Conservation (phyloP, 169 alveolate species). For the Blepharisma undulans region DNA sequence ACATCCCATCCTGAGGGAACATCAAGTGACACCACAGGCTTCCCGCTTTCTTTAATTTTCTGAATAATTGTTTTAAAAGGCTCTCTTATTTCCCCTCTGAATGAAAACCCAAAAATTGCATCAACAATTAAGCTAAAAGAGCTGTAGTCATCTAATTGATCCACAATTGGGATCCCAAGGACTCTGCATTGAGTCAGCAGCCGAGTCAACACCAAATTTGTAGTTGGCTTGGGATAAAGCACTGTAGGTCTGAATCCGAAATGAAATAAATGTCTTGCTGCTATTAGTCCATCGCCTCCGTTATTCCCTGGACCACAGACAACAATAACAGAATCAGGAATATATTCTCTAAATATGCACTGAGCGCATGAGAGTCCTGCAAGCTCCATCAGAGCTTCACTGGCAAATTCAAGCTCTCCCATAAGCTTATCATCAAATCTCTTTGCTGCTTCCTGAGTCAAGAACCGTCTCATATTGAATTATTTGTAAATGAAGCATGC, state of each 20-base stretch:
- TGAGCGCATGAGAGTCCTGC: conserved; percentile 90
- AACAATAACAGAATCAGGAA: conserved; percentile 57
- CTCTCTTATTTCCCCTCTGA: conserved; percentile 85
- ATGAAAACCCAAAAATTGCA: conserved; percentile 91
- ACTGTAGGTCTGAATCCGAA: conserved; percentile 75
- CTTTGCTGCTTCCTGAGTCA: conserved; percentile 54
- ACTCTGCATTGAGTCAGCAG: conserved; percentile 57
- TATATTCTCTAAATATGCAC: conserved; percentile 65
- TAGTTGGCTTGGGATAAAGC: conserved; percentile 79
- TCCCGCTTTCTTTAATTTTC: conserved; percentile 61
- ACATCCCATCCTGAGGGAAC: conserved; percentile 92
- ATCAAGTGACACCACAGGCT: conserved; percentile 84
- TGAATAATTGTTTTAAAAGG: conserved; percentile 57
- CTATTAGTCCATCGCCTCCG: conserved; percentile 91
- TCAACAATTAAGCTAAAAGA: conserved; percentile 84
- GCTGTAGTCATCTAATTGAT: conserved; percentile 41
- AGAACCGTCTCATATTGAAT: conserved; percentile 5
- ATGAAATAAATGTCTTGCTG: conserved; percentile 83
- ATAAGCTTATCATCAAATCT: conserved; percentile 78
- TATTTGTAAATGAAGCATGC: neutral
- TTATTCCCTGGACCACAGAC: conserved; percentile 93
- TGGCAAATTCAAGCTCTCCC: conserved; percentile 79
- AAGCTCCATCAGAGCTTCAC: conserved; percentile 88
- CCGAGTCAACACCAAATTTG: conserved; percentile 54
- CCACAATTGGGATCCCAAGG: conserved; percentile 51